Percentiles rank a stretch among this genome's conserved stretches.
Conservation (phyloP, 306 rosid genomes). For the Astragalus membranaceus region DNA sequence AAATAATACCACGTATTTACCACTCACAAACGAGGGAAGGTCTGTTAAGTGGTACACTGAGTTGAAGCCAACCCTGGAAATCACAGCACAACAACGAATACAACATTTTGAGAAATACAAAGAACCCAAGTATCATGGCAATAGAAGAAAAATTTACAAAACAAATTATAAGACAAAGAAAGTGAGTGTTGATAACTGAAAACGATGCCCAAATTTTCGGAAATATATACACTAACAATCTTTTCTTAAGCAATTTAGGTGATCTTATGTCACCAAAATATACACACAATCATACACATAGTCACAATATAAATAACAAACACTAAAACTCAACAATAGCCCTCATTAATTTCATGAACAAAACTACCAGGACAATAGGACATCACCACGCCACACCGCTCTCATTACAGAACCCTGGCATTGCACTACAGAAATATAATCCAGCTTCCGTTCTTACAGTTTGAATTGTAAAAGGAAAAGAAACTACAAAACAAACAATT, state of each 20-base stretch:
- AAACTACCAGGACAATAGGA: background rate
- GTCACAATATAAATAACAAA: background rate
- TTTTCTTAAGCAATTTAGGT: too few species aligned
- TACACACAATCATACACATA: background rate
- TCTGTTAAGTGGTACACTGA: slow-evolving; percentile 97
- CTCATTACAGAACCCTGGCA: slow-evolving; percentile 10
- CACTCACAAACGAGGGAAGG: slow-evolving; percentile 97
- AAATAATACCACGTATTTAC: slow-evolving; percentile 78
- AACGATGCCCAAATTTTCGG: background rate
- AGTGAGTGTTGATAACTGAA: background rate
- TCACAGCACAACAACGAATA: slow-evolving; percentile 12
- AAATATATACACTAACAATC: background rate
- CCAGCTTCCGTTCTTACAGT: background rate
- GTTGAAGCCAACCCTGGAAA: slow-evolving; percentile 90
- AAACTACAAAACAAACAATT: background rate
- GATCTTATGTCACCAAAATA: background rate
- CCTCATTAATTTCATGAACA: background rate
- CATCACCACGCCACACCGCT: background rate
- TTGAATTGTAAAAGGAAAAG: background rate
- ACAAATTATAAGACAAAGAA: background rate
- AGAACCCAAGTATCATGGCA: slow-evolving; percentile 2
- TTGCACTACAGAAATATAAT: background rate
- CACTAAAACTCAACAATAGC: background rate
- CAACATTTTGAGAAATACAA: slow-evolving; percentile 16
- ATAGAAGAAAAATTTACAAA: background rate